Base-by-base conservation (phyloP, 2,329 filamentous ascomycete species). In the Hypomyces perniciosus region DNA sequence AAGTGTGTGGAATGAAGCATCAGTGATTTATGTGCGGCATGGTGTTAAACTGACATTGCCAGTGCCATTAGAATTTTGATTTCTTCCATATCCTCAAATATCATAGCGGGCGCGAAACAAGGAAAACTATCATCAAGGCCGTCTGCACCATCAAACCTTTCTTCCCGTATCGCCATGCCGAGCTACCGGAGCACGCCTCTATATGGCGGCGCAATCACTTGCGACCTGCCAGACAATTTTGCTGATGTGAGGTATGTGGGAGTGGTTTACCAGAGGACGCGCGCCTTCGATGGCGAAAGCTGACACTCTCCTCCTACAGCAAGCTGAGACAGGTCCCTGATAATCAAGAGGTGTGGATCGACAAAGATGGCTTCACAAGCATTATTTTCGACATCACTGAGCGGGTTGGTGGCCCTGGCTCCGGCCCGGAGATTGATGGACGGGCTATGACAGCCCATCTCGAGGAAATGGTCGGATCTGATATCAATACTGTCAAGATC, bases 331-430 rank as follows among this genome's bases (percentile, higher is more conserved):
- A 90, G 70, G 83, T 91, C 5, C 87, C 87, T 46, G 85, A 92
- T 66, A 88, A 95, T 68, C 91, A 97, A 73, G 92, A 96, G 75
- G 86, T 96, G 59, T 96, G 84, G 72, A 85, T 96, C 62, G 90
- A 95, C 65, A 78, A 81, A 57, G 79, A 86, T 56, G 90, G 90
- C 45, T 91, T 91, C 68, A 89, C 88, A 3, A 90, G 81, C 70
- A 84, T 96, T 66, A 91, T 96, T 60, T 80, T 96, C 68, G 92
- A 97, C 62, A 89, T 97, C 62, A 86, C 88, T 49, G 86, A 96
- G 72, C 86, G 88, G 50, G 85, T 95, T 26, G 79, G 81, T 53
- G 65, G 69, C 10, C 62, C 79, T 4, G 74, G 76, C 30, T 73
- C 70, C 39, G 70, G 74, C 2, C 74, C 81, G 13, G 78, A 83